Conservation (phyloP, 495 filamentous ascomycete genomes). For the Penicillium ochrochloron region DNA sequence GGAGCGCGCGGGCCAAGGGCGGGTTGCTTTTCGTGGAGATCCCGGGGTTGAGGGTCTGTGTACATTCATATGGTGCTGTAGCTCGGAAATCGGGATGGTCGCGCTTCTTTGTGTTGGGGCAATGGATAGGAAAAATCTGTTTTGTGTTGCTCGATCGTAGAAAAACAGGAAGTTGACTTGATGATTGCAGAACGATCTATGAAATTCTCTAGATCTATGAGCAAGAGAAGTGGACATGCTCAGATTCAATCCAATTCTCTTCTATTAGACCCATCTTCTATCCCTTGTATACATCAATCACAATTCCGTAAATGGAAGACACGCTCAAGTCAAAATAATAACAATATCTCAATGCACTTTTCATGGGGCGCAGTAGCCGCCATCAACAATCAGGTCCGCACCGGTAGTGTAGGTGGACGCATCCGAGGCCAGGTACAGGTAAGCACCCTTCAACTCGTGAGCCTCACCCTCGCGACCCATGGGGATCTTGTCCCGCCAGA, state of each 20-base stretch:
- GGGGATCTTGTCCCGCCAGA: slow-evolving; percentile 81
- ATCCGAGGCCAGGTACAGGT: slow-evolving; percentile 85
- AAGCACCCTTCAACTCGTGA: slow-evolving; percentile 85
- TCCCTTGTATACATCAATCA: background rate
- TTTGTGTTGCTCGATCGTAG: too few relatives aligned
- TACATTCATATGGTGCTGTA: background rate
- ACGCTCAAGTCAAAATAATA: background rate
- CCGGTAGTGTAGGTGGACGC: slow-evolving; percentile 85
- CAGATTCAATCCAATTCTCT: background rate
- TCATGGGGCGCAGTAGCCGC: slow-evolving; percentile 52
- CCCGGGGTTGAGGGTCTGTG: background rate
- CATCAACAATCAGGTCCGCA: slow-evolving; percentile 73
- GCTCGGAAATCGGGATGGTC: background rate
- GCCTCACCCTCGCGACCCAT: slow-evolving; percentile 66
- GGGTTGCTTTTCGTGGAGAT: slow-evolving; percentile 3
- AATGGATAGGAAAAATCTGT: too few relatives aligned
- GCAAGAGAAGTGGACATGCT: background rate
- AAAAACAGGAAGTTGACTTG: background rate
- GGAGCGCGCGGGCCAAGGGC: background rate
- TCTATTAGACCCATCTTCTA: slow-evolving; percentile 3
- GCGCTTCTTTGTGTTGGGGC: background rate
- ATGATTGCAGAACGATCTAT: background rate
- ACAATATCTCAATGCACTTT: background rate
- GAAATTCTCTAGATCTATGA: background rate
- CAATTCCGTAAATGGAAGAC: background rate